Base-by-base conservation (phyloP, 495 filamentous ascomycete genomes). In the Astrothelium subdiscretum region DNA sequence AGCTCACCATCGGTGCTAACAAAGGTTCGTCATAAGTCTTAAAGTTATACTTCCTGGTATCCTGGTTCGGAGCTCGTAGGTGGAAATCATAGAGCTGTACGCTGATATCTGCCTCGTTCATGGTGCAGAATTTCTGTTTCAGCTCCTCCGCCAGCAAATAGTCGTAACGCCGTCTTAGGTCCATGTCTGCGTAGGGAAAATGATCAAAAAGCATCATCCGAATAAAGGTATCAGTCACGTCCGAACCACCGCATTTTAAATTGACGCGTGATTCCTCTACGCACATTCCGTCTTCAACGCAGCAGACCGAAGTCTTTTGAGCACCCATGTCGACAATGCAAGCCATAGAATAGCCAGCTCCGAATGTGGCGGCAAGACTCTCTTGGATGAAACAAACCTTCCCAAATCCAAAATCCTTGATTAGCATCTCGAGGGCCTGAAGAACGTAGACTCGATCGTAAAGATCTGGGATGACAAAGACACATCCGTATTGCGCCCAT, bases 291-390 rank as follows among this genome's bases (percentile, higher is more conserved):
- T 98, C 94, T 69, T 98, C 94, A 31, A 97, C 95, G 69, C 94
- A 98, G 67, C 91, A 91, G 40, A 98, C 90, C 1, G 95, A 96
- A 2, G 94, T 97, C 79, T 98, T 98, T 75, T 97, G 91, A 2
- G 94, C 95, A 20, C 94, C 94, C 44, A 97, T 87, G 71, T 98
- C 94, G 4, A 98, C 92, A 61, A 98, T 90, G 70, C 95, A 97
- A 20, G 89, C 88, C 44, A 84, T 88, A 4, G 90, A 91, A 68
- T 91, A 96, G 1, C 95, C 94, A 13, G 92, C 95, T n/a, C 94
- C 94, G 71, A 95, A 98, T 0, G 90, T 91, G 20, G 92, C 95
- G 2, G 91, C 91, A 63, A 97, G 79, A 62, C 90, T 95, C 75
- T 98, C 94, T 69, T 98, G 94, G 57, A 97, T 91, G 67, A 98